A percentile compares a stretch with the other conserved stretches of the same genome.
Conservation (phyloP, 108 stramenopile genomes). For the Cyclostephanos invisitatus region DNA sequence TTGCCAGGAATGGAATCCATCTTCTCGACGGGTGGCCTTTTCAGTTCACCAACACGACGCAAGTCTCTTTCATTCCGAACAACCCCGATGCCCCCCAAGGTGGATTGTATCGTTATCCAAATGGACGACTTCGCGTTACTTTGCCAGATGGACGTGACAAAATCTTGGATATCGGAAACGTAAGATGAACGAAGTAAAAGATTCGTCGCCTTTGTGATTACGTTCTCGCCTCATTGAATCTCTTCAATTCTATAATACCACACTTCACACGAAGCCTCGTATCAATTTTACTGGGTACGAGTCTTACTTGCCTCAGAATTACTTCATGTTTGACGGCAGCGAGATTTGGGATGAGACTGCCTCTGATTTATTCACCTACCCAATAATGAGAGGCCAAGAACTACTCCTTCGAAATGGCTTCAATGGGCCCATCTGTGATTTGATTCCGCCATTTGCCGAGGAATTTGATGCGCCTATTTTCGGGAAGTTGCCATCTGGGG, state of each 20-base stretch:
- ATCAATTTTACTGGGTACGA: slow-evolving; percentile 51
- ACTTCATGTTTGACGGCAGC: slow-evolving; percentile 27
- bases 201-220: background rate
- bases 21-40: slow-evolving; percentile 28
- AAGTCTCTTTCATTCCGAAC: slow-evolving; percentile 4
- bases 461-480: slow-evolving; percentile 40
- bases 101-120: slow-evolving; percentile 29
- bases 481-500: slow-evolving; percentile 36
- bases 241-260: background rate
- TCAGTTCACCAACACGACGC: slow-evolving; percentile 9
- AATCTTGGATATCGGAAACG: slow-evolving; percentile 42
- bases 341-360: slow-evolving; percentile 29
- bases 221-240: background rate
- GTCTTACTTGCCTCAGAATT: slow-evolving; percentile 16
- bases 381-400: slow-evolving; percentile 28
- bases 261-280: slow-evolving; percentile 11
- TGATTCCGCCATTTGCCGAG: slow-evolving; percentile 38
- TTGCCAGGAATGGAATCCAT: slow-evolving; percentile 35
- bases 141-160: slow-evolving; percentile 4
- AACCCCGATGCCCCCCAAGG: slow-evolving; percentile 29
- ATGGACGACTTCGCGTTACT: slow-evolving; percentile 27
- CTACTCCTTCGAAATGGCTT: slow-evolving; percentile 19
- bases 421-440: slow-evolving; percentile 20
- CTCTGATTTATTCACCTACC: slow-evolving; percentile 21
- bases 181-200: slow-evolving; percentile 4